These are phyloP conservation scores for Pythium sp. DNA, from an alignment of 352 stramenopile species.

Conservation along the genomic window DNA sequence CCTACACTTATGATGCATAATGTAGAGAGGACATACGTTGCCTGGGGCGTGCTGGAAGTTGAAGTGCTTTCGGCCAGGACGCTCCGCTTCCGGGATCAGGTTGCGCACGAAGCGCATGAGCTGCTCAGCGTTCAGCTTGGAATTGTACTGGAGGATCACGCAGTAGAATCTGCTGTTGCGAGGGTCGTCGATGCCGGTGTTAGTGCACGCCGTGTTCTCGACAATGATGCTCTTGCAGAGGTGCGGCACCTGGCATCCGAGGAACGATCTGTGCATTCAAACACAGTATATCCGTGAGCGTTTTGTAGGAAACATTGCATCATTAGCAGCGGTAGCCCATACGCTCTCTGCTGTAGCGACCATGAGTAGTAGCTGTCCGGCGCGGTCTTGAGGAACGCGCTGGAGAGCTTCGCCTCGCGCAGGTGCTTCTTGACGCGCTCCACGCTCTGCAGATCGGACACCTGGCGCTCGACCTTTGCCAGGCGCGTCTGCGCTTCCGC, in stretches of 20 bases:
- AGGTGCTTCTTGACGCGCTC: slow-evolving; percentile 23
- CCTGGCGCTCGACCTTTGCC: slow-evolving; percentile 14
- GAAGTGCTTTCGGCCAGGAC: slow-evolving; percentile 74
- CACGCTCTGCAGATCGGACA: slow-evolving; percentile 14
- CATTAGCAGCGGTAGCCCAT: neutral
- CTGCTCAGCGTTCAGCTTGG: slow-evolving; percentile 78
- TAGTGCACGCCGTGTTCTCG: slow-evolving; percentile 79
- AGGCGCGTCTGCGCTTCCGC: slow-evolving; percentile 14
- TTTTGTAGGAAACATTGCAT: neutral
- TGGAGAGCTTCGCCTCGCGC: slow-evolving; percentile 39
- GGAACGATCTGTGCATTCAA: slow-evolving; percentile 36
- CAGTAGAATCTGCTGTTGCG: slow-evolving; percentile 83
- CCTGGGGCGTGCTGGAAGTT: slow-evolving; percentile 85
- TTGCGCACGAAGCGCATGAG: slow-evolving; percentile 78
- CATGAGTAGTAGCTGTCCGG: slow-evolving; percentile 77
- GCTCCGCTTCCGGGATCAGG: slow-evolving; percentile 45
- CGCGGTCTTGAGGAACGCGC: slow-evolving; percentile 62
- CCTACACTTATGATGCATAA: too few species aligned
- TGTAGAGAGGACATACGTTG: slow-evolving; percentile 26
- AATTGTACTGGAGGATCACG: slow-evolving; percentile 85
- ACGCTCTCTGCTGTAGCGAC: slow-evolving; percentile 63
- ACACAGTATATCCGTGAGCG: neutral
- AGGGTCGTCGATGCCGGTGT: slow-evolving; percentile 47
- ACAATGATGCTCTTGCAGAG: slow-evolving; percentile 91
- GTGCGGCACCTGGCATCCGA: slow-evolving; percentile 62